Base-by-base conservation (phyloP, 306 rosid species). In the Sicyos edulis region DNA sequence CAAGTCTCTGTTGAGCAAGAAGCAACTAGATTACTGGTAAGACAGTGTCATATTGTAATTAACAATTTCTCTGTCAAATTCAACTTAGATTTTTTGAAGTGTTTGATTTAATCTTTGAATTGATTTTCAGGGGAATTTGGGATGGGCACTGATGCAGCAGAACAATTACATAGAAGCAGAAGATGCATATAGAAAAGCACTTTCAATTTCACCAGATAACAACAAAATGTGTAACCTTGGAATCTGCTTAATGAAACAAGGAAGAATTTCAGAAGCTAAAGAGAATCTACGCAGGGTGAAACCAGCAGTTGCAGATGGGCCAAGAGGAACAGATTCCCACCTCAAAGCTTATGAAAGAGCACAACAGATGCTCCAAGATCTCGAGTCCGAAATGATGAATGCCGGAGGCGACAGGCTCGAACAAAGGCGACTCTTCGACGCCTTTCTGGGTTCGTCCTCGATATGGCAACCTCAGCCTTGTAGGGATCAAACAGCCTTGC, bases 381-480 rank as follows among this genome's bases (percentile, higher is more conserved):
- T 95, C 1, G 89, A 91, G 20, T 91, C 97, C 3, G 99, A 91
- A 60, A 85, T 79, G 91, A 85, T 95, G 95, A 91, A 76, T 55
- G 82, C 80, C n/a, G 86, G 96, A 13, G 91, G 85, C 0, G 99
- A 95, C 73, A 80, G 96, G 47, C 51, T 95, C 8, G 99, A 95
- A 67, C 97, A 89, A 57, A 89, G 96, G 65, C 81, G 95, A 42
- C 91, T 95, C 72, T 95, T 95, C 10, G 99, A 95, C 17, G 86
- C 97, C 37, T 87, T 91, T 63, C 88, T 95, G 0, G 97, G 99
- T n/a, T 91, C 99, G 10, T 95, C 99, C 12, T 91, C 97, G 5
- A 89, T 95, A 13, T 95, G 99, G 99, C 99, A 95, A 69, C 99
- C 99, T 78, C 97, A 89, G 71, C 99, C 99, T 77, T 95, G 99